These are phyloP conservation scores for Cyamopsis tetragonoloba DNA, from an alignment of 306 rosid species.

Conservation along the genomic window DNA sequence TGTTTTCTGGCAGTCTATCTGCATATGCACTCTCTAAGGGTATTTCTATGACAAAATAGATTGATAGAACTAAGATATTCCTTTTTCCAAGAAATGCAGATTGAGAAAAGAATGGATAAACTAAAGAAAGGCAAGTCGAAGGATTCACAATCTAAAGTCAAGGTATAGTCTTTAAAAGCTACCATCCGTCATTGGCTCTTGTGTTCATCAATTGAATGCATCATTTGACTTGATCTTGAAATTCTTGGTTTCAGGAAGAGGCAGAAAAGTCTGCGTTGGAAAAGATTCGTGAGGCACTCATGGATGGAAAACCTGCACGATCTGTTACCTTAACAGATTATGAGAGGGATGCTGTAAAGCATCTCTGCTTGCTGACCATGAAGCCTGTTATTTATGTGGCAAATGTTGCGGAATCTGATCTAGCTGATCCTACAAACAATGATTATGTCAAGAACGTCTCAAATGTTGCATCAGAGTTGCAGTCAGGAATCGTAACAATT, in stretches of 20 bases:
- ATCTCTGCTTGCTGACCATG: constrained; percentile 90
- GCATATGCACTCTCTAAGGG: not conserved
- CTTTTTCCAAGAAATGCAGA: constrained; percentile 72
- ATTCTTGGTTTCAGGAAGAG: constrained; percentile 66
- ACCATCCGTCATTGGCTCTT: not conserved
- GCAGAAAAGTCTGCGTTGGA: constrained; percentile 83
- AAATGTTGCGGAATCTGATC: constrained; percentile 90
- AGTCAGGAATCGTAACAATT: constrained; percentile 81
- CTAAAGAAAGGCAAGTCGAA: constrained; percentile 84
- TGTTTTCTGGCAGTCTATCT: not conserved
- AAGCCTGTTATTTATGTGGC: constrained; percentile 87
- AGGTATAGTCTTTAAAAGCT: constrained; percentile 45
- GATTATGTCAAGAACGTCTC: constrained; percentile 59
- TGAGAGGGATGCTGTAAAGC: constrained; percentile 75
- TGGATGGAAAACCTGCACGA: constrained; percentile 97
- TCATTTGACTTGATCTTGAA: not conserved
- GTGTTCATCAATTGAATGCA: not conserved
- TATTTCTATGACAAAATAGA: constrained; percentile 29
- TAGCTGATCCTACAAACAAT: constrained; percentile 68
- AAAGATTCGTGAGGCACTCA: constrained; percentile 64
- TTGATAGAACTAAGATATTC: constrained; percentile 51
- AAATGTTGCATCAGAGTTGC: constrained; percentile 67
- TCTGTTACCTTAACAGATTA: constrained; percentile 76
- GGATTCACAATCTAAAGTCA: constrained; percentile 77
- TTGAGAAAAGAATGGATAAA: constrained; percentile 90